Percentiles rank a stretch among this genome's conserved stretches.
phyloP scores from a whole-genome alignment of 2,329 filamentous ascomycete species.

The Epichloe baconii region DNA sequence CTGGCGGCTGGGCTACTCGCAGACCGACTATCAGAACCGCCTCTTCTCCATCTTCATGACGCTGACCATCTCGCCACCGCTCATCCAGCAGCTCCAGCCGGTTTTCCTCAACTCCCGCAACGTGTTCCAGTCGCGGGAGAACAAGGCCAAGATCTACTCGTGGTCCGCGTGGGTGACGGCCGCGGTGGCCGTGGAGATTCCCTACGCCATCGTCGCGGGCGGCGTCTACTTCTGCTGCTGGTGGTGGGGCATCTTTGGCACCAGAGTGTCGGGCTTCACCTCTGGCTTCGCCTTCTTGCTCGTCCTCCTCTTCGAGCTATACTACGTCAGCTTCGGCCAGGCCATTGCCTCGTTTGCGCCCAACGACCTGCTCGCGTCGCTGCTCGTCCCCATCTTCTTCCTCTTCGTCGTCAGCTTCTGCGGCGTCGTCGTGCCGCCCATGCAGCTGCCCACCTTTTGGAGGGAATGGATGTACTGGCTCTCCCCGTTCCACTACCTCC shows the following conservation, averaged over 20 bases:
- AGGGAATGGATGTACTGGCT: slow-evolving; percentile 51
- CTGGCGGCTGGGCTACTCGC: slow-evolving; percentile 43
- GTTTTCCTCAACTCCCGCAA: slow-evolving; percentile 52
- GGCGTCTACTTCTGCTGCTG: slow-evolving; percentile 38
- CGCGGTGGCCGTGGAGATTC: slow-evolving; percentile 54
- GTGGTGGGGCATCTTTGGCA: slow-evolving; percentile 41
- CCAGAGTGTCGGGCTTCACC: slow-evolving; percentile 37
- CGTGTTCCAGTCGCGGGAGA: slow-evolving; percentile 59
- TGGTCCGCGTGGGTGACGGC: slow-evolving; percentile 60
- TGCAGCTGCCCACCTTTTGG: slow-evolving; percentile 49
- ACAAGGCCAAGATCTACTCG: slow-evolving; percentile 67
- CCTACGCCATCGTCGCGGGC: slow-evolving; percentile 53
- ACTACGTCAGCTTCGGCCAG: slow-evolving; percentile 52
- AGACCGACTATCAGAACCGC: slow-evolving; percentile 53
- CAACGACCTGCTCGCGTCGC: slow-evolving; percentile 52
- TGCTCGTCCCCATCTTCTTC: slow-evolving; percentile 57
- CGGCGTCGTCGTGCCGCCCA: slow-evolving; percentile 53
- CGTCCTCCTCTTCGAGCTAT: slow-evolving; percentile 53
- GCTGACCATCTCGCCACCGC: slow-evolving; percentile 57
- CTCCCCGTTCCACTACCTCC: slow-evolving; percentile 53
- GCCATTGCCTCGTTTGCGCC: slow-evolving; percentile 54
- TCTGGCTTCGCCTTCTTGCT: slow-evolving; percentile 50
- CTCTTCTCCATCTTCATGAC: slow-evolving; percentile 70
- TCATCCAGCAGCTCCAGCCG: slow-evolving; percentile 68
- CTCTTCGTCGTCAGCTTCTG: slow-evolving; percentile 59